A percentile compares a stretch with the other conserved stretches of the same genome.
These are phyloP conservation scores for Collybia mongolica DNA, from an alignment of 768 basidiomycete species.

Conservation along the genomic window DNA sequence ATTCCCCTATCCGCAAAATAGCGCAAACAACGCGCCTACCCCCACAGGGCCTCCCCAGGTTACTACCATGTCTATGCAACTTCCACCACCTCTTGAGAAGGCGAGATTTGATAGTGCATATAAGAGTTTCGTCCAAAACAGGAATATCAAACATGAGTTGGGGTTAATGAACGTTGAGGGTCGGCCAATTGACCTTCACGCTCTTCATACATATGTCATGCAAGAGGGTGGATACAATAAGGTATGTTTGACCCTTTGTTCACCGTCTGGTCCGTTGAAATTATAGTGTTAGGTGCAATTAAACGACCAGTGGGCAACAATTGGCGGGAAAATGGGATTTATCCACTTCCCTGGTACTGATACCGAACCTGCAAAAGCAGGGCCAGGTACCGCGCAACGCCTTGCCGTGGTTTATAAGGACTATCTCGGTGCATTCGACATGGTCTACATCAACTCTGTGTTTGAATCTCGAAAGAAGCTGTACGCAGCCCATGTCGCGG, in stretches of 20 bases:
- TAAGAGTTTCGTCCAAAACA: conserved; percentile 43
- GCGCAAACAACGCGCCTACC: too few species aligned
- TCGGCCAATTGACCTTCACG: conserved; percentile 57
- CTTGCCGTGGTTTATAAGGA: conserved; percentile 61
- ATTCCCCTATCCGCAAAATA: conserved; percentile 11
- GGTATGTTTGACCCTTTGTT: conserved; percentile 31
- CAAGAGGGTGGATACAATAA: conserved; percentile 50
- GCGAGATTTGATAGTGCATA: conserved; percentile 51
- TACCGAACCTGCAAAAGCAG: conserved; percentile 58
- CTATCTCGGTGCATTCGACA: conserved; percentile 57
- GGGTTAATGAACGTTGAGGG: conserved; percentile 49
- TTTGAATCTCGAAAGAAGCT: conserved; percentile 29
- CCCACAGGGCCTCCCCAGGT: too few species aligned
- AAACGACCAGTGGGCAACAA: conserved; percentile 61
- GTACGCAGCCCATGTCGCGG: conserved; percentile 13
- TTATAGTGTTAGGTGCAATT: conserved; percentile 40
- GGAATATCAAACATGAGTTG: conserved; percentile 36
- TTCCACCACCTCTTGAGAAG: conserved; percentile 46
- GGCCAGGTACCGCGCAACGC: conserved; percentile 60
- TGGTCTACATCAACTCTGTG: conserved; percentile 45
- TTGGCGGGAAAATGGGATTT: conserved; percentile 68
- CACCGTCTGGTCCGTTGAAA: conserved; percentile 6
- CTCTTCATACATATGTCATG: conserved; percentile 58
- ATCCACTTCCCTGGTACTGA: conserved; percentile 63
- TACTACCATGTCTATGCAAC: conserved; percentile 3